Conservation (phyloP, 2,329 filamentous ascomycete species). For the Trichoderma sp. region DNA sequence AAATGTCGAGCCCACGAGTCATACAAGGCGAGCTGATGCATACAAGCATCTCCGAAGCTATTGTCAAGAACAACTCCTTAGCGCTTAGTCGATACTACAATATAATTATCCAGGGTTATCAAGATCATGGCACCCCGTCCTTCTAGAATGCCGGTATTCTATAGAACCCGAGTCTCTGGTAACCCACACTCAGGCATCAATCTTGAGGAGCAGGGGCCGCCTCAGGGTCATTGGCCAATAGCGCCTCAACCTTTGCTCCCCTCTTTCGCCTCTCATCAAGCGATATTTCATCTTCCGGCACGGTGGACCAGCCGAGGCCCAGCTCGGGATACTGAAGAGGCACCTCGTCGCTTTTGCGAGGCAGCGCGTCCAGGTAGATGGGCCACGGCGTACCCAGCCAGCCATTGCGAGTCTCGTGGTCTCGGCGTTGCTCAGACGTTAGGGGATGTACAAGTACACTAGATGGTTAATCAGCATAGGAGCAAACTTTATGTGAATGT, state of each 20-base stretch:
- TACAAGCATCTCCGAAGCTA: background rate
- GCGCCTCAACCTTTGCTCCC: conserved; percentile 35
- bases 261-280: conserved; percentile 36
- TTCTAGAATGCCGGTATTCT: background rate
- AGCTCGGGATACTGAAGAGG: conserved; percentile 39
- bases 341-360: conserved; percentile 31
- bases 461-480: background rate
- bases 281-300: conserved; percentile 34
- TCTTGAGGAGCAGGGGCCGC: conserved; percentile 36
- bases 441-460: conserved; percentile 39
- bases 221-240: conserved; percentile 35
- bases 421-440: conserved; percentile 36
- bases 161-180: background rate
- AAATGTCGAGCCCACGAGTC: no score
- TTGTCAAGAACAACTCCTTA: background rate
- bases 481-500: background rate
- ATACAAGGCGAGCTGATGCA: no score
- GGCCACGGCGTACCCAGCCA: conserved; percentile 41
- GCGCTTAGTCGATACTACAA: background rate
- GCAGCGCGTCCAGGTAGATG: conserved; percentile 37
- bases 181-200: conserved; percentile 16
- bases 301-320: conserved; percentile 36
- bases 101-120: background rate
- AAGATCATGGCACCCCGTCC: background rate
- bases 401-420: conserved; percentile 38